Evolutionary conservation across 2,329 filamentous ascomycete genomes (phyloP).

Genomic region (Hymenoscyphus occultus): DNA sequence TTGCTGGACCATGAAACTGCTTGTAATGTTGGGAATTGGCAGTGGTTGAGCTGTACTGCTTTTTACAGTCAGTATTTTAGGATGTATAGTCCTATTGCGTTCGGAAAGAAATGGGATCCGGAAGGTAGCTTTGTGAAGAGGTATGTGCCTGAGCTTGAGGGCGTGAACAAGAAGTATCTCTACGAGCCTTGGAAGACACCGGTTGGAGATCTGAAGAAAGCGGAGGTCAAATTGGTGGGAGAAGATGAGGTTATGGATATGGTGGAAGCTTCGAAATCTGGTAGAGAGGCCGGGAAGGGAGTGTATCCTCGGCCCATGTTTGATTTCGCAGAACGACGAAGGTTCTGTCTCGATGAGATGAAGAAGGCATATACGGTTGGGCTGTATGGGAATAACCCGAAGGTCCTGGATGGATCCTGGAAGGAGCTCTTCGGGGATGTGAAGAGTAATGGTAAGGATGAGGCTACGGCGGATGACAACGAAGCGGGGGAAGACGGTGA

Average conservation of each 20-base stretch:
- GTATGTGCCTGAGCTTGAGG: conserved; percentile 65
- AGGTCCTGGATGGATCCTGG: conserved; percentile 60
- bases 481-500: conserved; percentile 14
- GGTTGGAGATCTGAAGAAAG: conserved; percentile 57
- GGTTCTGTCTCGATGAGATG: conserved; percentile 10
- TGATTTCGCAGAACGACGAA: conserved; percentile 1
- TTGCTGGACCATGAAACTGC: conserved; percentile 72
- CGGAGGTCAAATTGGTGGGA: background rate
- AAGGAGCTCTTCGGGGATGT: conserved; percentile 44
- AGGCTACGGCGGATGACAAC: conserved; percentile 13
- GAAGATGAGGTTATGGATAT: background rate
- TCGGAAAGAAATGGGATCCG: conserved; percentile 74
- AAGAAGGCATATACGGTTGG: conserved; percentile 42
- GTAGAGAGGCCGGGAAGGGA: background rate
- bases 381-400: conserved; percentile 60
- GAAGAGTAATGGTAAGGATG: conserved; percentile 20
- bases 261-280: background rate
- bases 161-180: conserved; percentile 65
- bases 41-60: conserved; percentile 72
- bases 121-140: conserved; percentile 60
- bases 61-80: conserved; percentile 73
- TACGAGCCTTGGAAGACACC: conserved; percentile 79
- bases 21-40: conserved; percentile 75
- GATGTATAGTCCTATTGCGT: conserved; percentile 67
- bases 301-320: conserved; percentile 9